Evolutionary conservation across 768 basidiomycete genomes (phyloP).

Genomic region (Phaeotremella skinneri): DNA sequence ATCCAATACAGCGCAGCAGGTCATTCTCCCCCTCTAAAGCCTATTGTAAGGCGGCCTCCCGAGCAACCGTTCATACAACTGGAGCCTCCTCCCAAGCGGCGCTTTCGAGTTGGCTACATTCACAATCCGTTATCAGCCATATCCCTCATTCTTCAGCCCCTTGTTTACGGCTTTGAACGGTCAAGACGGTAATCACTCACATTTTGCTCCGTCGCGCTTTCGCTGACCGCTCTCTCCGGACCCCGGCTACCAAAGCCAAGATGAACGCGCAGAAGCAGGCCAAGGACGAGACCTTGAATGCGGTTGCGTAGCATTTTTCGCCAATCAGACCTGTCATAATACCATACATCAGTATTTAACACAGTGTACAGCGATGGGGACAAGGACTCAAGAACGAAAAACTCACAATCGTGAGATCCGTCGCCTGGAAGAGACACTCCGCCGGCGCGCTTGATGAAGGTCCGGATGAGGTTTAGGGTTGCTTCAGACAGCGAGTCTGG

Average conservation of each 20-base stretch:
- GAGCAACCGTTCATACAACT: background rate
- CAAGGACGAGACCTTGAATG: slow-evolving; percentile 36
- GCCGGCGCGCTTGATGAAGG: slow-evolving; percentile 16
- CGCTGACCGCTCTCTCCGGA: slow-evolving; percentile 25
- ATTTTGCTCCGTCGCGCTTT: slow-evolving; percentile 19
- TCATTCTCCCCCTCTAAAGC: too few species aligned
- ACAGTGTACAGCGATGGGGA: background rate
- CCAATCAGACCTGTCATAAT: slow-evolving; percentile 36
- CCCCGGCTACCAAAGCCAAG: slow-evolving; percentile 24
- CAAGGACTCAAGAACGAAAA: background rate
- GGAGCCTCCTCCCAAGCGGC: background rate
- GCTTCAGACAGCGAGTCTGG: slow-evolving; percentile 7
- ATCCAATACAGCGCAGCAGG: too few species aligned
- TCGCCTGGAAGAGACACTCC: slow-evolving; percentile 23
- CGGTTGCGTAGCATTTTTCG: slow-evolving; percentile 36
- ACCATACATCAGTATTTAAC: background rate
- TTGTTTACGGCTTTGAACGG: too few species aligned
- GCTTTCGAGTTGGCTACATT: background rate
- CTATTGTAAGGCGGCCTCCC: too few species aligned
- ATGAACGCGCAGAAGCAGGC: slow-evolving; percentile 34
- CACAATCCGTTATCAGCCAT: background rate
- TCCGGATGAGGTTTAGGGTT: background rate
- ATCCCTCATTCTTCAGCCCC: too few species aligned
- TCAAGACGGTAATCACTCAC: too few species aligned
- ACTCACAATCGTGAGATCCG: slow-evolving; percentile 37